A percentile compares a stretch with the other conserved stretches of the same genome.
These are phyloP conservation scores for Leccinum longicurvipes DNA, from an alignment of 768 basidiomycete species.

Conservation along the genomic window DNA sequence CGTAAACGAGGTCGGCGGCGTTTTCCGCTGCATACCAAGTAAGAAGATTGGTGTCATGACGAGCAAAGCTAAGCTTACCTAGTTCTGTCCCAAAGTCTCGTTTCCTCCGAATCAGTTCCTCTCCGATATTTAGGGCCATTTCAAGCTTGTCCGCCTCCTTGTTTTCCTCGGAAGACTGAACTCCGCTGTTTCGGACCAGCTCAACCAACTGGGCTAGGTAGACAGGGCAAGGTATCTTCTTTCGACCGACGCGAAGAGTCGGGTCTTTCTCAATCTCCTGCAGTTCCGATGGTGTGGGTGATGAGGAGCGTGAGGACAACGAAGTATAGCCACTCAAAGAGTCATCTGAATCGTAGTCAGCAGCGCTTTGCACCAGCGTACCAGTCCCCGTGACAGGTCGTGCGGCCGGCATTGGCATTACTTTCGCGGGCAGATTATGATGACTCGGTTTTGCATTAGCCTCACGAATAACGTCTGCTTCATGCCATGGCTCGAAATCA, in stretches of 20 bases:
- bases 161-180: conserved; percentile 50
- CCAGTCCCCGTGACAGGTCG: background rate
- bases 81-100: conserved; percentile 83
- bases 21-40: conserved; percentile 70
- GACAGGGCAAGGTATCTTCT: conserved; percentile 77
- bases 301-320: conserved; percentile 65
- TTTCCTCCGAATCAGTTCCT: conserved; percentile 83
- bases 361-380: conserved; percentile 12
- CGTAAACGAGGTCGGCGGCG: conserved; percentile 74
- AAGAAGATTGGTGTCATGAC: conserved; percentile 1
- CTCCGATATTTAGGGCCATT: conserved; percentile 75
- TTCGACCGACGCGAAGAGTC: conserved; percentile 63
- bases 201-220: conserved; percentile 84
- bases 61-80: conserved; percentile 40
- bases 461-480: background rate
- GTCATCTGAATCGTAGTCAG: conserved; percentile 75
- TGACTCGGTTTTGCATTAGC: conserved; percentile 5
- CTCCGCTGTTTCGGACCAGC: conserved; percentile 61
- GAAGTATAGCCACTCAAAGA: conserved; percentile 72
- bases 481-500: conserved; percentile 38
- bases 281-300: conserved; percentile 79
- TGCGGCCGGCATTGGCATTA: background rate
- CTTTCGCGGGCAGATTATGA: conserved; percentile 17
- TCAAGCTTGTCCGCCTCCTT: conserved; percentile 76
- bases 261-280: conserved; percentile 86